Base-by-base conservation (phyloP, 116 monocot species). In the Posidonia oceanica region DNA sequence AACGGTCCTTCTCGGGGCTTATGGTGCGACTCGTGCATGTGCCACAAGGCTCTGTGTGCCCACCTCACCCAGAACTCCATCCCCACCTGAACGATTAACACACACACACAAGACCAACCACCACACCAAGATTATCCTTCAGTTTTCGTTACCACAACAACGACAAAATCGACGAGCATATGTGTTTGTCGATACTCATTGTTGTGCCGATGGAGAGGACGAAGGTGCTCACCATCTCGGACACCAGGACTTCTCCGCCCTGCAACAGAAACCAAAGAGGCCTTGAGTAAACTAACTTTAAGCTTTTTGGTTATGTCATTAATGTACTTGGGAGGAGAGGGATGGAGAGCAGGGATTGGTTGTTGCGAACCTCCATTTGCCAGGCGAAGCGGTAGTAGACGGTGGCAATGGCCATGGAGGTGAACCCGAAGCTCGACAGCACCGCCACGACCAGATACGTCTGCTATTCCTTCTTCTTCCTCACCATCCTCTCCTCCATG, bases 21-120 rank as follows among this genome's bases (percentile, higher is more conserved):
- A 80, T 96, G 96, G 78, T 96, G 91, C 52, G 96, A 96, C 76
- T 91, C 85, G 86, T 96, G 96, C 96, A 91, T 89, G 80, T 85
- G 82, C 91, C 91, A 91, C 59, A 96, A 77, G 39, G 84, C 81
- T 14, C 75, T 60, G 75, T 96, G 96, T 5, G 88, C 91, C 89
- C 96, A 96, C 58, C 86, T 53, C 17, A 91, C 91, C 91, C 96
- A 96, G 63, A 83, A 87, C 85, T 96, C 96, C 96, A 96, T 96
- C 21, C 96, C 96, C 37, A 96, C 91, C 95, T 95, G 16, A 11
- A 7, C 13, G 16, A 58, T 44, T 21, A 38, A 52, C 20, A 6
- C 7, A 57, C 4, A 56, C 1, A 57, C 3, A 18, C 13, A 57
- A 18, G 44, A 66, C n/a, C n/a, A 66, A 66, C 14, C 36, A 66